Conservation (phyloP, 176 grass and related monocot species). For the Rhynchospora pubera region DNA sequence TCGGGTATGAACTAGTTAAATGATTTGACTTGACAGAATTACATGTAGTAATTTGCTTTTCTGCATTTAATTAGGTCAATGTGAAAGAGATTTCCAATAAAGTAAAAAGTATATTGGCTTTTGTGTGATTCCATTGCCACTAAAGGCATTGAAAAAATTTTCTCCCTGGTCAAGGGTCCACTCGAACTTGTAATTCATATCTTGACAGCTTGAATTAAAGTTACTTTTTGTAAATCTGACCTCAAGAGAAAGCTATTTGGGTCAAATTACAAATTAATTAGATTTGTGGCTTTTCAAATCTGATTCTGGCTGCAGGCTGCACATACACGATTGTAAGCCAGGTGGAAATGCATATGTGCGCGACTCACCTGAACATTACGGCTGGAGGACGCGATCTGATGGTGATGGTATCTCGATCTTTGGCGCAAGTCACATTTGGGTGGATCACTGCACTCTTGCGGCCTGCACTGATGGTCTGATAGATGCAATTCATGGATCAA, state of each 20-base stretch:
- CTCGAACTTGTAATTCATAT: neutral
- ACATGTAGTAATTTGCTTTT: neutral
- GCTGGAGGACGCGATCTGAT: conserved; percentile 4
- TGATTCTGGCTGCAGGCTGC: neutral
- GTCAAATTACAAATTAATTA: neutral
- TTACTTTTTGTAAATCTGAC: neutral
- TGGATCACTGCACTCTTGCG: conserved; percentile 12
- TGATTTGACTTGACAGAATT: neutral
- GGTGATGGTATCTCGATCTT: conserved; percentile 19
- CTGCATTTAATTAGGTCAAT: conserved; percentile 3
- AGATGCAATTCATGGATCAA: conserved; percentile 14
- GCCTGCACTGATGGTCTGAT: conserved; percentile 16
- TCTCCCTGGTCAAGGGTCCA: neutral
- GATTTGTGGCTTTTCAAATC: neutral
- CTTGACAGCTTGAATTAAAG: neutral
- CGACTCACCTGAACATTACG: conserved; percentile 7
- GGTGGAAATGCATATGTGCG: conserved; percentile 12
- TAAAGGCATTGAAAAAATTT: neutral
- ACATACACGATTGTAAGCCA: conserved; percentile 18
- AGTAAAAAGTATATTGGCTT: neutral
- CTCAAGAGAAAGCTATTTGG: neutral
- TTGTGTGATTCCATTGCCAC: neutral
- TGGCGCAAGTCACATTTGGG: conserved; percentile 16
- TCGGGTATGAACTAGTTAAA: neutral
- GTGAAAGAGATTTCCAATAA: conserved; percentile 7